Conservation (phyloP, 2,329 filamentous ascomycete species). For the Amphichorda felina region DNA sequence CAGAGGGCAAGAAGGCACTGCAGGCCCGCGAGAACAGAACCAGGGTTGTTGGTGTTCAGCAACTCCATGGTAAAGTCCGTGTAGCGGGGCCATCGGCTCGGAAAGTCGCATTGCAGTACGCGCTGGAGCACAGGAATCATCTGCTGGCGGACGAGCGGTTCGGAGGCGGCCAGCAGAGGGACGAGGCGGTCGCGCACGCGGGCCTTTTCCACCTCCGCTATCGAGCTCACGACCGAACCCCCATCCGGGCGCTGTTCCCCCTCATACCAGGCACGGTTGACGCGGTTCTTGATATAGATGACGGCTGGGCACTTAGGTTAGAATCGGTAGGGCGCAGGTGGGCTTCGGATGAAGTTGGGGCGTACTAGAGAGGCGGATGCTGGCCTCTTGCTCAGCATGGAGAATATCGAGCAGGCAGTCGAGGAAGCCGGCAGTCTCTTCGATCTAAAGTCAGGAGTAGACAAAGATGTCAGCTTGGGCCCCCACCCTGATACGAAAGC, state of each 20-base stretch:
- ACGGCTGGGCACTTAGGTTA: constrained; percentile 47
- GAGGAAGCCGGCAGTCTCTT: constrained; percentile 80
- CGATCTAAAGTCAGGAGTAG: constrained; percentile 47
- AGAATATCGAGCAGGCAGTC: constrained; percentile 85
- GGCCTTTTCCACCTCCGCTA: constrained; percentile 80
- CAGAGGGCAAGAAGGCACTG: constrained; percentile 93
- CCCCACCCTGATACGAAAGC: background rate
- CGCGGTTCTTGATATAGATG: constrained; percentile 95
- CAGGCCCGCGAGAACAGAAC: constrained; percentile 81
- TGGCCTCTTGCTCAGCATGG: constrained; percentile 74
- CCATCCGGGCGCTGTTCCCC: constrained; percentile 57
- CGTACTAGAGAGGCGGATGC: constrained; percentile 81
- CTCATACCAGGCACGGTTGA: constrained; percentile 82
- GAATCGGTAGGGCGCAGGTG: constrained; percentile 3
- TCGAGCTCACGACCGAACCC: constrained; percentile 29
- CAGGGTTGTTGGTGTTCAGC: constrained; percentile 73
- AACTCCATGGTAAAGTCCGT: constrained; percentile 86
- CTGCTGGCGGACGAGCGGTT: constrained; percentile 76
- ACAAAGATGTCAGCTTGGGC: background rate
- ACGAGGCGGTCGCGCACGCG: constrained; percentile 81
- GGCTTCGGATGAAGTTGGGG: constrained; percentile 7
- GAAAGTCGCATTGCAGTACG: constrained; percentile 92
- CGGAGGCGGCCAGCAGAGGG: constrained; percentile 73
- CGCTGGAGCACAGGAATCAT: constrained; percentile 91
- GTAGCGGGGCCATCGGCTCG: constrained; percentile 85